These are phyloP conservation scores for Arachnomyces sp. DNA, from an alignment of 2,329 filamentous ascomycete genomes.

Conservation along the genomic window DNA sequence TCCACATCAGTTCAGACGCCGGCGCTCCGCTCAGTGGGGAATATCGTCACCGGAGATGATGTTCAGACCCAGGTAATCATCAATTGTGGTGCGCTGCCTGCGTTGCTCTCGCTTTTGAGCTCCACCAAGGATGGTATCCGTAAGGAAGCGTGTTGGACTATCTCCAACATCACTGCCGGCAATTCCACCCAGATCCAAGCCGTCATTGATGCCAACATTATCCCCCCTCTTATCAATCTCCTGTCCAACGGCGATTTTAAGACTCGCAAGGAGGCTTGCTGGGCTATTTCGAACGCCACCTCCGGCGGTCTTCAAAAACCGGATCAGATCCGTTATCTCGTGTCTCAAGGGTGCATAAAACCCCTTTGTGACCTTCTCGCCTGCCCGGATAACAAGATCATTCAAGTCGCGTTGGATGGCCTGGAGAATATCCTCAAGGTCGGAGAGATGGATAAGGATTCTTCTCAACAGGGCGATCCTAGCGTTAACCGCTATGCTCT, in stretches of 20 bases:
- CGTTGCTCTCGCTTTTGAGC: constrained; percentile 85
- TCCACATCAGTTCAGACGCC: constrained; percentile 98
- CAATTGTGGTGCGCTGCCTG: constrained; percentile 89
- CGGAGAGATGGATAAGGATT: constrained; percentile 95
- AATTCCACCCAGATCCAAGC: constrained; percentile 97
- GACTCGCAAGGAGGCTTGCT: constrained; percentile 98
- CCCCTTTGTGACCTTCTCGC: constrained; percentile 89
- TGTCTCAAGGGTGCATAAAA: constrained; percentile 90
- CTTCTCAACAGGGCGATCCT: constrained; percentile 44
- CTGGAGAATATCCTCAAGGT: constrained; percentile 99
- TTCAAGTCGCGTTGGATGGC: constrained; percentile 94
- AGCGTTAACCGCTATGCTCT: constrained; percentile 90
- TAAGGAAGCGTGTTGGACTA: constrained; percentile 99
- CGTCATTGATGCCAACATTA: constrained; percentile 94
- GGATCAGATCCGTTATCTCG: constrained; percentile 94
- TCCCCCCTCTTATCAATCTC: constrained; percentile 90
- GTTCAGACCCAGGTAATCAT: constrained; percentile 99
- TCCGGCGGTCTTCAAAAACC: constrained; percentile 97
- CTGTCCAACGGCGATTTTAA: constrained; percentile 96
- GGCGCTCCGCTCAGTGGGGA: constrained; percentile 91
- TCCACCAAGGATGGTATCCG: constrained; percentile 98
- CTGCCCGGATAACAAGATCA: constrained; percentile 99
- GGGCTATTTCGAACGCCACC: constrained; percentile 98
- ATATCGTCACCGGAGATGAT: constrained; percentile 97
- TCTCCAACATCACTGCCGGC: constrained; percentile 96